Percentiles rank a stretch among this genome's conserved stretches.
Conservation (phyloP, 352 stramenopile genomes). For the Thalassiosira ordinaria region DNA sequence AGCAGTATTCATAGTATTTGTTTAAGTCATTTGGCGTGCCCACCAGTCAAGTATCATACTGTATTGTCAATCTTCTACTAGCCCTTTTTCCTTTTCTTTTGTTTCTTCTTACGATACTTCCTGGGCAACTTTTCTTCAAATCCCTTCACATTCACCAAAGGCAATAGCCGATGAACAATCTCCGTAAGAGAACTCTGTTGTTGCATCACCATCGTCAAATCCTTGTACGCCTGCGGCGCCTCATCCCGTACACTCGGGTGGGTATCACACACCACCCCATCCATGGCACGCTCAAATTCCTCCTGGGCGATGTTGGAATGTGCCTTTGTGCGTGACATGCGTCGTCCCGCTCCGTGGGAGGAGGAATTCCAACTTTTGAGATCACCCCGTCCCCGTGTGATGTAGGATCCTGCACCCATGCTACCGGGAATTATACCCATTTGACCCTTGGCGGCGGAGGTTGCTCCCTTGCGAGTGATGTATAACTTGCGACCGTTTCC, state of each 20-base stretch:
- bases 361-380: conserved; percentile 42
- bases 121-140: conserved; percentile 30
- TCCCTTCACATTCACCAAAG: conserved; percentile 39
- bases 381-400: conserved; percentile 44
- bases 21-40: too few species aligned
- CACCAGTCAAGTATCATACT: too few species aligned
- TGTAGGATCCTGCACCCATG: conserved; percentile 37
- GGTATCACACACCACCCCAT: conserved; percentile 39
- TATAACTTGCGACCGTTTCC: conserved; percentile 26
- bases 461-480: conserved; percentile 54
- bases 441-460: conserved; percentile 36
- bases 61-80: not conserved
- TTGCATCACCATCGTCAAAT: conserved; percentile 46
- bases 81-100: not conserved
- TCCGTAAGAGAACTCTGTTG: conserved; percentile 32
- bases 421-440: conserved; percentile 47
- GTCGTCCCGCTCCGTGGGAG: conserved; percentile 44
- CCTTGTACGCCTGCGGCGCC: conserved; percentile 33
- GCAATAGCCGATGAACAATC: conserved; percentile 22
- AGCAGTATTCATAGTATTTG: too few species aligned
- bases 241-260: conserved; percentile 17
- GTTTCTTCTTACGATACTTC: conserved; percentile 15
- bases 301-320: conserved; percentile 71
- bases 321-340: conserved; percentile 37
- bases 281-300: conserved; percentile 38